A percentile compares a stretch with the other conserved stretches of the same genome.
Conservation (phyloP, 768 basidiomycete genomes). For the Phlebiopsis gigantea region DNA sequence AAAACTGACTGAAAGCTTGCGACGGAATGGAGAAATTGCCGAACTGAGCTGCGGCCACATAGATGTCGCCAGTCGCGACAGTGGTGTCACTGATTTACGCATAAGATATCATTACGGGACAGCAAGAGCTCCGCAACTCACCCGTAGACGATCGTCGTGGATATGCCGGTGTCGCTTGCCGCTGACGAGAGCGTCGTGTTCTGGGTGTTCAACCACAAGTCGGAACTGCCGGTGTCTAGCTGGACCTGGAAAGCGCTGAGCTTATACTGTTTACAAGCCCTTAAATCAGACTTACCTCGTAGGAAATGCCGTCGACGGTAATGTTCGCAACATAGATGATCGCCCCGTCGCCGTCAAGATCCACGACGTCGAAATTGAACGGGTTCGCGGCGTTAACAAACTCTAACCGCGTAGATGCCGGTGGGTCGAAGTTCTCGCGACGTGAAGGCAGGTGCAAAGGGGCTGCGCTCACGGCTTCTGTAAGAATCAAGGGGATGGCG, state of each 20-base stretch:
- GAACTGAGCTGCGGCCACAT: conserved; percentile 4
- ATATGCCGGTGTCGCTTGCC: neutral
- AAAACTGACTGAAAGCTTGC: conserved; percentile 14
- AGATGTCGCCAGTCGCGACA: conserved; percentile 8
- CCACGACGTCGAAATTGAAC: conserved; percentile 7
- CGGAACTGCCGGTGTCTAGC: conserved; percentile 13
- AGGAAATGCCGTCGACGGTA: conserved; percentile 7
- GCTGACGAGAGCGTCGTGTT: conserved; percentile 4
- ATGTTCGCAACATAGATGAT: conserved; percentile 13
- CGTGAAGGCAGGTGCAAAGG: neutral
- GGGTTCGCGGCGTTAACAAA: neutral
- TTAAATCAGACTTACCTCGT: conserved; percentile 10
- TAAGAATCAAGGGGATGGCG: neutral
- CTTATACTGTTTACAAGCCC: too few relatives aligned
- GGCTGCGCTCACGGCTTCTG: neutral
- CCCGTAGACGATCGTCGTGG: neutral
- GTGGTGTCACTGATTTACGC: conserved; percentile 1
- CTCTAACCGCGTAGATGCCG: neutral
- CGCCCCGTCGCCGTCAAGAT: conserved; percentile 1
- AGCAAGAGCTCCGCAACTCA: neutral
- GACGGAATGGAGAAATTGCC: conserved; percentile 8
- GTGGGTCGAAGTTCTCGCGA: neutral
- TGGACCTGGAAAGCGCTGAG: too few relatives aligned
- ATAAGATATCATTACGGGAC: neutral
- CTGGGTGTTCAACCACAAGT: conserved; percentile 14